Evolutionary conservation across 2,329 filamentous ascomycete species (phyloP).

Genomic region (Colletotrichum spinosum): DNA sequence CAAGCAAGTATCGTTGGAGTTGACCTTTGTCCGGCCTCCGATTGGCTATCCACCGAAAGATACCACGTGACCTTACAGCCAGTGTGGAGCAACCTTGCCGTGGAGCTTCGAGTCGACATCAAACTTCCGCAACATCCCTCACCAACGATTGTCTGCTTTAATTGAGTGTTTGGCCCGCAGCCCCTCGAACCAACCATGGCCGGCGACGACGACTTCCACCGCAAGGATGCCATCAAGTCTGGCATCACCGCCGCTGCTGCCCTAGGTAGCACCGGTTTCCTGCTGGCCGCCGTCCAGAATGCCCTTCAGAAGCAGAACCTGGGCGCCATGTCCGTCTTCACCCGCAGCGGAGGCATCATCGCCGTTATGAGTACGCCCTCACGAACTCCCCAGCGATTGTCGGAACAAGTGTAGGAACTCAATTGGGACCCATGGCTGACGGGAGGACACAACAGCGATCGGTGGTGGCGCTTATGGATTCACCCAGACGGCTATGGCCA

Average conservation of each 20-base stretch:
- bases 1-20: background rate
- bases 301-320: constrained; percentile 86
- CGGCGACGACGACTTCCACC: constrained; percentile 62
- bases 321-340: constrained; percentile 83
- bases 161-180: constrained; percentile 36
- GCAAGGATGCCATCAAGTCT: constrained; percentile 79
- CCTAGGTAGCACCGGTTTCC: constrained; percentile 75
- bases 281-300: constrained; percentile 85
- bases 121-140: constrained; percentile 38
- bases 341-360: constrained; percentile 80
- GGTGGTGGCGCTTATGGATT: constrained; percentile 84
- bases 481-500: constrained; percentile 79
- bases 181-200: constrained; percentile 37
- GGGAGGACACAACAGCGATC: constrained; percentile 62
- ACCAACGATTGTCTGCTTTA: constrained; percentile 32
- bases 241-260: constrained; percentile 73
- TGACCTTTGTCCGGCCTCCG: constrained; percentile 34
- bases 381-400: background rate
- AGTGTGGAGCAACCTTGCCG: constrained; percentile 25
- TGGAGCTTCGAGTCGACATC: constrained; percentile 38
- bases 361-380: constrained; percentile 45
- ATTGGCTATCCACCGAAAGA: constrained; percentile 19
- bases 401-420: background rate
- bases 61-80: constrained; percentile 24
- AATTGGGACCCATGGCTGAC: background rate